Evolutionary conservation across 2,329 filamentous ascomycete genomes (phyloP).

Genomic region (Fusarium lyarnte): DNA sequence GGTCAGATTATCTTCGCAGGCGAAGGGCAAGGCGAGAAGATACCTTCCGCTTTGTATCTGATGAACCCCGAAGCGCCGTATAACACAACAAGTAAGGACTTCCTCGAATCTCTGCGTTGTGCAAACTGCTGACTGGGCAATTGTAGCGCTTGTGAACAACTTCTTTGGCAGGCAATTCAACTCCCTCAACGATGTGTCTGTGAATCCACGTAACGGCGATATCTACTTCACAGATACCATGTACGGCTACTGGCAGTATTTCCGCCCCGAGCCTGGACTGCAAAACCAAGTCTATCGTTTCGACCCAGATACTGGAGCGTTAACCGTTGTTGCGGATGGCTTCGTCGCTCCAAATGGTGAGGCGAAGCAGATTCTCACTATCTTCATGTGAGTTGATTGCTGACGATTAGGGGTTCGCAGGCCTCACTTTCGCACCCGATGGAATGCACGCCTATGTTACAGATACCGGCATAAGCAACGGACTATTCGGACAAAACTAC

Average conservation of each 20-base stretch:
- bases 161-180: constrained; percentile 69
- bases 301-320: constrained; percentile 58
- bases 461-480: constrained; percentile 61
- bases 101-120: fast-evolving
- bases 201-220: constrained; percentile 63
- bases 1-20: constrained; percentile 60
- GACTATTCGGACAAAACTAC: constrained; percentile 53
- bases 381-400: fast-evolving
- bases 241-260: constrained; percentile 68
- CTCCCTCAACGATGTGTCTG: constrained; percentile 66
- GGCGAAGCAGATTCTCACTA: fast-evolving
- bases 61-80: constrained; percentile 53
- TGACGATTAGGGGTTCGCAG: constrained; percentile 36
- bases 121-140: neutral
- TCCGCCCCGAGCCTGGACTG: constrained; percentile 62
- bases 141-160: constrained; percentile 62
- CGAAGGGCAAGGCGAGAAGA: constrained; percentile 58
- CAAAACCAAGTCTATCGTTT: constrained; percentile 69
- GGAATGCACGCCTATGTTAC: constrained; percentile 63
- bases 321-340: constrained; percentile 66
- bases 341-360: constrained; percentile 64
- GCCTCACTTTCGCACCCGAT: constrained; percentile 65
- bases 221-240: constrained; percentile 73
- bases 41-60: constrained; percentile 39
- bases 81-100: constrained; percentile 56